Evolutionary conservation across 2,329 filamentous ascomycete genomes (phyloP).

Genomic region (Thyridium curvatum): DNA sequence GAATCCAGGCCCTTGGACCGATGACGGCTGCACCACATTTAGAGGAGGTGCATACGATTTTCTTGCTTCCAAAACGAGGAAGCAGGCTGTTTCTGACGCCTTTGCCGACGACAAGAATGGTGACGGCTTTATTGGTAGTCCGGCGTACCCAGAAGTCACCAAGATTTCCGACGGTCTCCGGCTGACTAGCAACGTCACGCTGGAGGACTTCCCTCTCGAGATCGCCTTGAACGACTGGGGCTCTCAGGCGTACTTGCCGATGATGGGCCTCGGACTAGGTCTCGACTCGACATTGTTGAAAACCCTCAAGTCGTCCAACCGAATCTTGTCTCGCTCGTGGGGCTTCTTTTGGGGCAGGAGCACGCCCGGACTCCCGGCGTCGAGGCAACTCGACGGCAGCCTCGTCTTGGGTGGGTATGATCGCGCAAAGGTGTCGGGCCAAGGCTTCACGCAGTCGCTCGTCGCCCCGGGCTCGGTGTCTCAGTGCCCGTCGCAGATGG

Average conservation of each 20-base stretch:
- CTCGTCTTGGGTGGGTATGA: constrained; percentile 23
- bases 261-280: constrained; percentile 18
- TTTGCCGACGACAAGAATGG: not conserved
- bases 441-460: constrained; percentile 13
- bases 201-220: constrained; percentile 12
- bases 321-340: constrained; percentile 20
- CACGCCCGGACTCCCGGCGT: not conserved
- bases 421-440: constrained; percentile 13
- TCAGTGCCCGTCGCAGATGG: constrained; percentile 18
- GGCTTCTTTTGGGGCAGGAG: constrained; percentile 22
- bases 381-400: constrained; percentile 14
- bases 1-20: not conserved
- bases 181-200: constrained; percentile 8
- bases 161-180: constrained; percentile 4
- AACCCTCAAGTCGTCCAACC: constrained; percentile 13
- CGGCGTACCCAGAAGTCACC: not conserved
- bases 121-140: not conserved
- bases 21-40: constrained; percentile 6
- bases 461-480: not conserved
- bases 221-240: constrained; percentile 14
- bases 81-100: not conserved
- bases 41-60: constrained; percentile 8
- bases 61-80: constrained; percentile 1
- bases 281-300: constrained; percentile 21
- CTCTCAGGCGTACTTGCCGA: constrained; percentile 14